Base-by-base conservation (phyloP, 768 basidiomycete species). In the Pisolithus orientalis region DNA sequence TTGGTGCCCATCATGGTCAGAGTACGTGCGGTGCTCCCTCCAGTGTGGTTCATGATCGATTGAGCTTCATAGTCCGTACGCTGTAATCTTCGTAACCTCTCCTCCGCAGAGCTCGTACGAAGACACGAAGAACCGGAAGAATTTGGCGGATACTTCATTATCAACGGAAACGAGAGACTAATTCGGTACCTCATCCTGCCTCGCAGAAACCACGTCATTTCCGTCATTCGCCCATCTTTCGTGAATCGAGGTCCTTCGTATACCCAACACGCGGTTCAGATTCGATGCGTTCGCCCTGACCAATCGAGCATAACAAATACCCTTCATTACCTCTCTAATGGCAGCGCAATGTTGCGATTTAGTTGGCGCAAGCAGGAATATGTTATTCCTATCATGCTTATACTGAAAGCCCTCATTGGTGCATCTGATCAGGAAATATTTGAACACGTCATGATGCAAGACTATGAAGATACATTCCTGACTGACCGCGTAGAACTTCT, bases 321-420 rank as follows among this genome's bases (percentile, higher is more conserved):
- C 17, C 80, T 99, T n/a, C 96, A 99, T 66, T 99, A 98, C 69
- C 84, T 98, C 40, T 85, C 91, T 16, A 95, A 94, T 57, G 96
- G 96, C 43, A 94, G 84, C 59, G 91, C 94, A n/a, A 98, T 94
- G 78, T 71, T 98, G 16, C 85, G 96, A 17, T 98, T 99, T 72
- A 90, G 83, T 65, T 96, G 91, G 91, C 75, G 95, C 49, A 99
- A 98, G 70, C 90, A 95, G 65, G 96, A 99, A 79, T 99, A 94
- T 66, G 90, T 95, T 51, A 90, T 99, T 39, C 96, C 96, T 5
- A 89, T 97, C 68, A 94, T 98, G 85, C 80, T 99, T 42, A 78
- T 98, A 61, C 79, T 99, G 59, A 98, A 98, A 65, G 94, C 94
- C 27, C 80, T 98, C 31, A 83, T 93, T 4, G 80, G 85, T 51